Conservation (phyloP, 2,329 filamentous ascomycete genomes). For the Graphiopsis chlorocephala region DNA sequence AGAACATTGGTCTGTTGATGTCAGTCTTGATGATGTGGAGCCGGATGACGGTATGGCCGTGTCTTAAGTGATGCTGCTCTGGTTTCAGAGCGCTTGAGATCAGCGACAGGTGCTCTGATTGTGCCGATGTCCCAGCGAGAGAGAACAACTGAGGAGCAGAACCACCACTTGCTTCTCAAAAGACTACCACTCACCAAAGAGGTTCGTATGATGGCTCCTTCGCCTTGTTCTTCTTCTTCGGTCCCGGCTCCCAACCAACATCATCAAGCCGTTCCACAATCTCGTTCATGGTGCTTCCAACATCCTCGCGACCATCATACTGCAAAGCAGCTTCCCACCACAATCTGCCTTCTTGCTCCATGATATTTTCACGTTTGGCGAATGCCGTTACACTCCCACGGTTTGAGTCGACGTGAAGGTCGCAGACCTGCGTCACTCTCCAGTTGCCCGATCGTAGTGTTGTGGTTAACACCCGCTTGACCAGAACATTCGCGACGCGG, state of each 20-base stretch:
- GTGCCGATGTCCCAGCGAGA: not conserved
- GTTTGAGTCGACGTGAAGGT: not conserved
- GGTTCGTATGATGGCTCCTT: not conserved
- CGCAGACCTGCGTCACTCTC: conserved; percentile 7
- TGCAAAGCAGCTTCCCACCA: conserved; percentile 26
- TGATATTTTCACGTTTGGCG: not conserved
- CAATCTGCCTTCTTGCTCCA: conserved; percentile 13
- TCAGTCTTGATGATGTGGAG: not conserved
- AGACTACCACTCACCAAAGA: not conserved
- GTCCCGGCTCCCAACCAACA: not conserved
- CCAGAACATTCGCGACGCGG: conserved; percentile 18
- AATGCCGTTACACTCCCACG: not conserved
- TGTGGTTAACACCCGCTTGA: conserved; percentile 20
- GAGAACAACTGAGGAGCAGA: not conserved
- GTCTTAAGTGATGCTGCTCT: not conserved
- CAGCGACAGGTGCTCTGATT: not conserved
- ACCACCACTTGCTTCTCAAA: not conserved
- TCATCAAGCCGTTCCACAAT: conserved; percentile 1
- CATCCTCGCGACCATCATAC: not conserved
- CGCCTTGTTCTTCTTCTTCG: not conserved
- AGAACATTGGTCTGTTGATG: not conserved
- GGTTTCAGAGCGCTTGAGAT: not conserved
- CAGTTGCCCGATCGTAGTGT: not conserved
- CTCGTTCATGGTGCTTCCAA: not conserved
- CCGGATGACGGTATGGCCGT: not conserved